These are phyloP conservation scores for Coix lacrymajobi DNA, from an alignment of 176 grass and related monocot species.

Conservation along the genomic window DNA sequence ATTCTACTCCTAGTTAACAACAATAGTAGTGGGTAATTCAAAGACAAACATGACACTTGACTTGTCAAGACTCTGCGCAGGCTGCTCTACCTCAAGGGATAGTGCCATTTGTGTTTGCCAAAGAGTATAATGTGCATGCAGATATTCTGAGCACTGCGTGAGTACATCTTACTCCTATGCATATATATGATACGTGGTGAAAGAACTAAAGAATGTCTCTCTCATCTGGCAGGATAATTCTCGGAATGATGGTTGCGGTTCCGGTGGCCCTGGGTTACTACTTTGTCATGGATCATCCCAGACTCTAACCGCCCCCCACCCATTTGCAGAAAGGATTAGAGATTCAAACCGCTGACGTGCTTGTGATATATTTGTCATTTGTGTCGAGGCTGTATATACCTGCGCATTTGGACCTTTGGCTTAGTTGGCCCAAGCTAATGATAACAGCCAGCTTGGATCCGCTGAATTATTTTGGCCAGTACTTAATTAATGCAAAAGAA, in stretches of 20 bases:
- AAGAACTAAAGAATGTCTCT: constrained; percentile 3
- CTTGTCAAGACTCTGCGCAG: constrained; percentile 29
- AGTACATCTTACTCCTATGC: constrained; percentile 7
- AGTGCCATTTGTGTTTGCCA: constrained; percentile 86
- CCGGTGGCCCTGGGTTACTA: constrained; percentile 77
- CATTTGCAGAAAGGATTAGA: constrained; percentile 1
- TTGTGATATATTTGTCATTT: constrained; percentile 38
- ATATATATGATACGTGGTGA: neutral
- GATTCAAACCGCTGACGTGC: neutral
- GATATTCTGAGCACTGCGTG: constrained; percentile 86
- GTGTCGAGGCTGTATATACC: constrained; percentile 6
- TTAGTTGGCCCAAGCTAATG: neutral
- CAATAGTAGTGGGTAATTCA: neutral
- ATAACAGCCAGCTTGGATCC: neutral
- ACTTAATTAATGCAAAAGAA: neutral
- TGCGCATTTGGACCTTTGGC: neutral
- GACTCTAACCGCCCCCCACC: neutral
- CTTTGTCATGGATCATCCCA: constrained; percentile 48
- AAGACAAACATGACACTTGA: constrained; percentile 15
- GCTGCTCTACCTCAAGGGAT: constrained; percentile 94
- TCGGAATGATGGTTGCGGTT: constrained; percentile 81
- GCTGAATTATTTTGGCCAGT: neutral
- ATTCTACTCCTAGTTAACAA: neutral
- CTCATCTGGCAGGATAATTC: constrained; percentile 55
- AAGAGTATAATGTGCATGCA: constrained; percentile 78